Base-by-base conservation (phyloP, 192 early-diverging fungal genomes). In the Podila minutissima region DNA sequence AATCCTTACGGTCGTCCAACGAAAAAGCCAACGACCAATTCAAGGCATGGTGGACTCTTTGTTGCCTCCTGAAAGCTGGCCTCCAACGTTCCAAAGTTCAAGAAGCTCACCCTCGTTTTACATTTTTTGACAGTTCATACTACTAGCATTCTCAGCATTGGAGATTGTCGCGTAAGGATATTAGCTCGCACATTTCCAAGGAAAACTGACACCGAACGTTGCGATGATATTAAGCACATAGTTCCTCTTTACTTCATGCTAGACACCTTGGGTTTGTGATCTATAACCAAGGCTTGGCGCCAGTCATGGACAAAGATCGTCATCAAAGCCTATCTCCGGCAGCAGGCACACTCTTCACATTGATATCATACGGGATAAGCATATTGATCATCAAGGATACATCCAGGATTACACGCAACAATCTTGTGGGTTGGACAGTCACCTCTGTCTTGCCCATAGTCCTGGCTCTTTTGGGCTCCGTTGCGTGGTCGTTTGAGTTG, bases 401-500 rank as follows among this genome's bases (percentile, higher is more conserved):
- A 2, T 64, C 59, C n/a, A 24, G 12, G 46, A 73, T 81, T 29
- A 33, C 35, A 24, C 60, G 55, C 5, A 57, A 59, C 9, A 71
- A 20, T 6, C 19, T 81, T n/a, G 28, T 48, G 24, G 71, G 57
- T 0, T 81, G 77, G 77, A 65, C 77, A 20, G 32, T 61, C 11
- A 62, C 69, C 9, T 81, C 77, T 12, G 28, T 73, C 24, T 37
- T 55, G 0, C 77, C 77, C 15, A 29, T 81, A 22, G 24, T 59
- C 1, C 67, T 81, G 9, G 71, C 53, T 24, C 26, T 81, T 66
- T 26, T 41, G 12, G 62, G 71, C 1, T n/a, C 66, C 8, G 50
- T 65, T 11, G 71, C 72, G 19, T 69, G 72, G 32, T 73, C 77
- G n/a, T 73, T 81, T 19, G 77, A 81, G 58, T n/a, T 72, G 38